Percentiles rank a stretch among this genome's conserved stretches.
These are phyloP conservation scores for Boletus bicolor DNA, from an alignment of 768 basidiomycete genomes.

Conservation along the genomic window DNA sequence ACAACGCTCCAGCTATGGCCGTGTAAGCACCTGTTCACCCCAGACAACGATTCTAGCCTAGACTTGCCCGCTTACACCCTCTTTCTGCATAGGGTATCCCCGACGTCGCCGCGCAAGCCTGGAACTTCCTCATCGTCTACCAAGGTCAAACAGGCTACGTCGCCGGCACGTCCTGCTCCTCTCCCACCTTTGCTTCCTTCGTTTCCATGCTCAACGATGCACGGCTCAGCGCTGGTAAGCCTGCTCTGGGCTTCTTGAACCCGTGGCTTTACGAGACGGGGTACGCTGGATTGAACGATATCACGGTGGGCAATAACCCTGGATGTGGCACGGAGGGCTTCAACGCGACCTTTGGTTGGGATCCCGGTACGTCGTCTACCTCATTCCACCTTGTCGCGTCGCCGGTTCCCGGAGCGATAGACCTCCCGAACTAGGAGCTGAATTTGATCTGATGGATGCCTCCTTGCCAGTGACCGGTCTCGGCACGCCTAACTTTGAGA, in stretches of 20 bases:
- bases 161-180: constrained; percentile 63
- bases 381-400: not conserved
- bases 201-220: constrained; percentile 66
- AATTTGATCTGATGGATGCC: not conserved
- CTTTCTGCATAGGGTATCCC: constrained; percentile 44
- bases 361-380: constrained; percentile 43
- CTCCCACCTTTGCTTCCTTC: constrained; percentile 63
- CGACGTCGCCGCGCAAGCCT: constrained; percentile 62
- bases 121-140: constrained; percentile 47
- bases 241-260: constrained; percentile 64
- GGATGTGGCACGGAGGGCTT: constrained; percentile 66
- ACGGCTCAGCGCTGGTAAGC: constrained; percentile 40
- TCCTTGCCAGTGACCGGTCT: constrained; percentile 46
- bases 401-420: not conserved
- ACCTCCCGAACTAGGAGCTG: not conserved
- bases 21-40: constrained; percentile 38
- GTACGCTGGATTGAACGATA: constrained; percentile 47
- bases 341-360: constrained; percentile 59
- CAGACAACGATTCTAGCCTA: too few relatives aligned
- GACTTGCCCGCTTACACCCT: not conserved
- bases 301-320: constrained; percentile 53
- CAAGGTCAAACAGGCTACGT: constrained; percentile 38
- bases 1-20: constrained; percentile 40
- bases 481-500: constrained; percentile 52
- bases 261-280: constrained; percentile 50